Evolutionary conservation across 2,329 filamentous ascomycete species (phyloP), one percentile per base, ranked within the genome.

Genomic region (Colletotrichum higginsianum): DNA sequence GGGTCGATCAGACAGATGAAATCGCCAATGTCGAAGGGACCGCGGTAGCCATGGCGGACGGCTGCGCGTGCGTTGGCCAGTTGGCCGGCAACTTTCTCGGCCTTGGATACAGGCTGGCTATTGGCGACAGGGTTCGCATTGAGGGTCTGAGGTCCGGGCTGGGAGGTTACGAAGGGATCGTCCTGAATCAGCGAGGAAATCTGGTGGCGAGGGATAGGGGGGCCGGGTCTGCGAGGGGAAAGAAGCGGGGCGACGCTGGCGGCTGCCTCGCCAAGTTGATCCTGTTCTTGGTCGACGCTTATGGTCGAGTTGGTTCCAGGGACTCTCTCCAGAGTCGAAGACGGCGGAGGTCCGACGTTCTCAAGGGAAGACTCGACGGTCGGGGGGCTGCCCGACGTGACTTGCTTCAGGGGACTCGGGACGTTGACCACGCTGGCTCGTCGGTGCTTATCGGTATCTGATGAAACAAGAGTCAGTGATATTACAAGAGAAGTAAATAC

Each of bases 391-490:
- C 50, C 57, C 11, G 44, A 44, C 5, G 21, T 26, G 35, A 35
- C n/a, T 12, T 7, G 26, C 47, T 58, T 58, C 40, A 44, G 26
- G n/a, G 63, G 57, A 21, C 42, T 67, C 12, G 47, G 16, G 15
- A 60, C 13, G 23, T 44, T 30, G 26, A 71, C 44, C 38, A 71
- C 49, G 3, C 64, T 67, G 11, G 67, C 67, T 57, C 67, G 58
- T 46, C 66, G 65, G 35, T 67, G 57, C 15, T 52, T n/a, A 44
- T 71, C 67, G 13, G 56, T 71, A 18, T 62, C 67, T 71, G 23
- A 23, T 6, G 15, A 8, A 30, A 23, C 11, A n/a, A 44, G 11
- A 61, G 23, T 30, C 15, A 61, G 46, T 23, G 30, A 49, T 9
- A 50, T 16, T 4, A 40, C 11, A 38, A 2, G 8, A 49, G 13